Conservation (phyloP, 768 basidiomycete genomes). For the Albatrellus ellisii region DNA sequence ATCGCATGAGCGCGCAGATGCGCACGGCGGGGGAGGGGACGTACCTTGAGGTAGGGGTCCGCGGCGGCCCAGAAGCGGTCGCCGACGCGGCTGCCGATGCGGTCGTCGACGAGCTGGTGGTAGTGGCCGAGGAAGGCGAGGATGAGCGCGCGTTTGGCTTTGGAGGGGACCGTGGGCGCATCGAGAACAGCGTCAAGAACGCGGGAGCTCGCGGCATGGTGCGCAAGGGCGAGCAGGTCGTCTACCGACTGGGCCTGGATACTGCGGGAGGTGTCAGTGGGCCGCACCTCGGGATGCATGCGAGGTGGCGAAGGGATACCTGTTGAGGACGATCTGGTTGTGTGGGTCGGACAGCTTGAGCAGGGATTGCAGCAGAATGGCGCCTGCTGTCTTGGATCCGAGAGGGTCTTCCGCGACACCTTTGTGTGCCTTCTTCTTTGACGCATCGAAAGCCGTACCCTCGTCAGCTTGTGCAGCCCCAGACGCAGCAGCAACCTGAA, state of each 20-base stretch:
- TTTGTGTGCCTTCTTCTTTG: constrained; percentile 13
- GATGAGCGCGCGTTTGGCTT: constrained; percentile 59
- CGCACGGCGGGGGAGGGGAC: constrained; percentile 9
- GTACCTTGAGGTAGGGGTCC: constrained; percentile 87
- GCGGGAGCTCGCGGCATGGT: constrained; percentile 58
- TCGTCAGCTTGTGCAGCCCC: background rate
- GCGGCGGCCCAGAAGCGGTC: constrained; percentile 86
- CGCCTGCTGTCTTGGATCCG: constrained; percentile 73
- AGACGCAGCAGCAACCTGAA: constrained; percentile 1
- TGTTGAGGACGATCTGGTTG: constrained; percentile 54
- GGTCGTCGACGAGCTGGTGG: constrained; percentile 73
- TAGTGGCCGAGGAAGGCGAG: constrained; percentile 68
- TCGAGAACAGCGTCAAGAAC: constrained; percentile 71
- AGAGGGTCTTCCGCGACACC: constrained; percentile 21
- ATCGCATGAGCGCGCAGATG: background rate
- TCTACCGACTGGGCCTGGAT: constrained; percentile 42
- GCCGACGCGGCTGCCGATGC: constrained; percentile 79
- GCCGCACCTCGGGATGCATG: background rate
- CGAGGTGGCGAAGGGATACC: constrained; percentile 29
- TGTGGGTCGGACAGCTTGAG: constrained; percentile 55
- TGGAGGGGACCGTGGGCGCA: constrained; percentile 48
- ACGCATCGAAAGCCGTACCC: constrained; percentile 7
- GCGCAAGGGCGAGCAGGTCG: constrained; percentile 44
- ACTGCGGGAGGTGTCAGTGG: constrained; percentile 26
- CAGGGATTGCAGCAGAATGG: constrained; percentile 73